Percentiles rank a stretch among this genome's conserved stretches.
Conservation (phyloP, 768 basidiomycete genomes). For the Tricholoma furcatifolium region DNA sequence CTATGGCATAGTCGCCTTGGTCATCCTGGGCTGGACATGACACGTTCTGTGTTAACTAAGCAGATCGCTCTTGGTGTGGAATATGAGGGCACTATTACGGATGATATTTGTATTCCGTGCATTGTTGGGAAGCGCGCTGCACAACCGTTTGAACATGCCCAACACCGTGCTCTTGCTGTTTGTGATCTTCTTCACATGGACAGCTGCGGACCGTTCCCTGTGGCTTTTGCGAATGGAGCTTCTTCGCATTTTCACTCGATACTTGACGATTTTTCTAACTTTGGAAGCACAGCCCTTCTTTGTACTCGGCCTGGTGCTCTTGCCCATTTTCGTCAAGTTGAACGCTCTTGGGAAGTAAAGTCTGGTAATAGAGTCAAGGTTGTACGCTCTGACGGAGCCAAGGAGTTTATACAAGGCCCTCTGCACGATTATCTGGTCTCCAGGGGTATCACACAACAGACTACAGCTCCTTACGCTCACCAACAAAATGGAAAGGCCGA, state of each 20-base stretch:
- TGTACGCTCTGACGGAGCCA: conserved; percentile 9
- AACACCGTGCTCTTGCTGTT: no score
- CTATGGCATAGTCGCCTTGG: conserved; percentile 27
- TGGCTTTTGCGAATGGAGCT: no score
- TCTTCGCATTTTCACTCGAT: no score
- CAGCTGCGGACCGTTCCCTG: no score
- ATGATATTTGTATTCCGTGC: conserved; percentile 19
- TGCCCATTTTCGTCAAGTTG: conserved; percentile 7
- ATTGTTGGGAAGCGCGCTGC: conserved; percentile 24
- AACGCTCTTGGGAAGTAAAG: conserved; percentile 7
- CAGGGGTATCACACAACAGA: conserved; percentile 21
- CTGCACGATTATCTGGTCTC: background rate
- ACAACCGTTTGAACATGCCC: conserved; percentile 10
- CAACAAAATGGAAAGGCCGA: no score
- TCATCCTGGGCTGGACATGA: no score
- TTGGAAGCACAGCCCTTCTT: conserved; percentile 8
- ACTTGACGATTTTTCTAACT: no score
- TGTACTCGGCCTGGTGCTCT: conserved; percentile 10
- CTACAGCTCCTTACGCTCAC: no score
- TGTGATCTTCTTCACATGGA: no score
- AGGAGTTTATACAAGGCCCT: no score
- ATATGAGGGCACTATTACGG: conserved; percentile 1
- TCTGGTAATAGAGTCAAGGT: conserved; percentile 7
- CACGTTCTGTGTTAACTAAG: no score
- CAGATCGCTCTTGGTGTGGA: no score